Conservation (phyloP, 1,284 basidiomycete genomes). For the Gymnopus androsaceus region DNA sequence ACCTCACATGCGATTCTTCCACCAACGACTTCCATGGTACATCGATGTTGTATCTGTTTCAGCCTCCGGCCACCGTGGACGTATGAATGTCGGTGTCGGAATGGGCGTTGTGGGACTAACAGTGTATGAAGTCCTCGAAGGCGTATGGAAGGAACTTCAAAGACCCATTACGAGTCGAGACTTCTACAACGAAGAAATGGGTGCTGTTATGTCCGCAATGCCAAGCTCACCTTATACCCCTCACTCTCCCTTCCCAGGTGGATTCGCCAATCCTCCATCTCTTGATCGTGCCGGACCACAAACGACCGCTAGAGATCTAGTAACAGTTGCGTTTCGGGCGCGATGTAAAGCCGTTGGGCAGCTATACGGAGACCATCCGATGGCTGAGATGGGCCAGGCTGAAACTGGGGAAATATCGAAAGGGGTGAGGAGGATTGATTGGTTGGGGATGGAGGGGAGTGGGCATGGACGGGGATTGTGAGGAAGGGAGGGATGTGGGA, state of each 20-base stretch:
- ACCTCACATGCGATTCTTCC: constrained; percentile 48
- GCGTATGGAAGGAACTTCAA: constrained; percentile 30
- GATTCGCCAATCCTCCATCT: neutral
- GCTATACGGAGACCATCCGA: neutral
- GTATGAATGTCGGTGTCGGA: neutral
- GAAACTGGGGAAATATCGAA: constrained; percentile 25
- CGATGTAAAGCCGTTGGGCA: constrained; percentile 6
- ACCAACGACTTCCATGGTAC: constrained; percentile 57
- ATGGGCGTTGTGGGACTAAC: constrained; percentile 45
- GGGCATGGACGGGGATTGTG: constrained; percentile 39
- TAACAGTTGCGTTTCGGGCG: neutral
- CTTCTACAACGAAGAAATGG: constrained; percentile 40
- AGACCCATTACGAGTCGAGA: constrained; percentile 34
- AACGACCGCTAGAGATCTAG: neutral
- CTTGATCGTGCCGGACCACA: neutral
- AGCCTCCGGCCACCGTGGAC: constrained; percentile 30
- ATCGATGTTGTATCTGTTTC: constrained; percentile 48
- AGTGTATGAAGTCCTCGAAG: constrained; percentile 50
- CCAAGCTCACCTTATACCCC: neutral
- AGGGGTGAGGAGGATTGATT: constrained; percentile 45
- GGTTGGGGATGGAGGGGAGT: constrained; percentile 37
- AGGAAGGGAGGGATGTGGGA: constrained; percentile 46
- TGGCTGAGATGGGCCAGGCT: constrained; percentile 16
- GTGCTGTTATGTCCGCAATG: constrained; percentile 9
- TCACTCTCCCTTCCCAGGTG: neutral